Percentiles rank a stretch among this genome's conserved stretches.
These are phyloP conservation scores for Cubamyces sp. DNA, from an alignment of 768 basidiomycete genomes.

Conservation along the genomic window DNA sequence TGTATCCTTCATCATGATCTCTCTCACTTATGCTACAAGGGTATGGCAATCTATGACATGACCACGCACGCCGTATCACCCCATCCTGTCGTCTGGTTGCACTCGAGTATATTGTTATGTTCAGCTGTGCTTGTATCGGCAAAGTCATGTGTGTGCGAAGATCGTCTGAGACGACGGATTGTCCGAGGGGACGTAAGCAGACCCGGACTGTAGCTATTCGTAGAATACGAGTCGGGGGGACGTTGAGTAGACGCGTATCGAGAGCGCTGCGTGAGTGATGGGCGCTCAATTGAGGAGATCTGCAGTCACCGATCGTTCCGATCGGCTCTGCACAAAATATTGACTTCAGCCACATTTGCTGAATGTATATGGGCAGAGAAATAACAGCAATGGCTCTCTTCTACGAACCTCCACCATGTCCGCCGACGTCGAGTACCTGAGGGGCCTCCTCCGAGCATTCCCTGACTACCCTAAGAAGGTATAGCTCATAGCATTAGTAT, in stretches of 20 bases:
- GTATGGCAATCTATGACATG: slow-evolving; percentile 45
- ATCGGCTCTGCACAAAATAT: slow-evolving; percentile 10
- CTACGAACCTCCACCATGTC: slow-evolving; percentile 44
- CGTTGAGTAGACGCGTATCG: background rate
- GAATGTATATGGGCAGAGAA: background rate
- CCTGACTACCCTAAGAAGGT: slow-evolving; percentile 93
- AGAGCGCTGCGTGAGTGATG: background rate
- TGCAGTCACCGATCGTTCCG: background rate
- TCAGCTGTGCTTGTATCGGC: slow-evolving; percentile 11
- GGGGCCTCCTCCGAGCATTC: slow-evolving; percentile 59
- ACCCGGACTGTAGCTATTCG: too few species aligned
- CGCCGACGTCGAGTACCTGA: slow-evolving; percentile 75
- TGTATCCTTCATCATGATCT: slow-evolving; percentile 43
- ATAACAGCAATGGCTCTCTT: background rate
- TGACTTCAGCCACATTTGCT: background rate
- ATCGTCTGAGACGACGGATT: background rate
- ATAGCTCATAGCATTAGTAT: background rate
- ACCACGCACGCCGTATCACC: slow-evolving; percentile 17
- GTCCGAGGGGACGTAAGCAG: too few species aligned
- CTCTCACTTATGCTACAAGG: slow-evolving; percentile 41
- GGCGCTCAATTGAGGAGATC: background rate
- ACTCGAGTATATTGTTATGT: background rate
- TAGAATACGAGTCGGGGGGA: too few species aligned
- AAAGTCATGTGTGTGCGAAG: background rate
- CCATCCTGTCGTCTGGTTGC: slow-evolving; percentile 9